Evolutionary conservation across 352 stramenopile species (phyloP).

Genomic region (Poterioochromonas sp.): DNA sequence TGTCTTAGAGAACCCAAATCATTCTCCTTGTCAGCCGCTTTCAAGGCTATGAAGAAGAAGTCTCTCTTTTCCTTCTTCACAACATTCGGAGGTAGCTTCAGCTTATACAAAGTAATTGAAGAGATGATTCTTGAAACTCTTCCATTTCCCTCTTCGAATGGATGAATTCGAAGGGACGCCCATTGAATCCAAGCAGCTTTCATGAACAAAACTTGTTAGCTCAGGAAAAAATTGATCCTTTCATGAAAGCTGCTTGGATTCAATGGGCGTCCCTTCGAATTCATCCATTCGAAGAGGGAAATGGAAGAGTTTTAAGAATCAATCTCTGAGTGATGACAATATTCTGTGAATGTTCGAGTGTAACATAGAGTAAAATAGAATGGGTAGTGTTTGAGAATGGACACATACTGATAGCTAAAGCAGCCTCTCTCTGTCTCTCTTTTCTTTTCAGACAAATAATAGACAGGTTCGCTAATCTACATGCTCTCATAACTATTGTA

Average conservation of each 20-base stretch:
- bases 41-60: neutral
- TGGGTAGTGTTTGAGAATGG: too few species aligned
- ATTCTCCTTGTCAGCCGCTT: neutral
- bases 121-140: slow-evolving; percentile 14
- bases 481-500: too few species aligned
- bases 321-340: too few species aligned
- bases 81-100: neutral
- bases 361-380: too few species aligned
- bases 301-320: neutral
- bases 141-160: slow-evolving; percentile 20
- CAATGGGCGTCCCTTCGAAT: slow-evolving; percentile 21
- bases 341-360: too few species aligned
- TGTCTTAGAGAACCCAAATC: neutral
- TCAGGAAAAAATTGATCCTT: neutral
- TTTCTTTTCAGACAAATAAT: too few species aligned
- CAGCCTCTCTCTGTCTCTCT: too few species aligned
- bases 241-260: neutral
- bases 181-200: slow-evolving; percentile 16
- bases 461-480: too few species aligned
- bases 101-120: neutral
- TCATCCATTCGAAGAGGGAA: slow-evolving; percentile 21
- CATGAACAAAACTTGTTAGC: neutral
- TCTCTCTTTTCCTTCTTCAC: neutral
- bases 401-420: too few species aligned
- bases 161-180: slow-evolving; percentile 21